Percentiles rank a stretch among this genome's conserved stretches.
phyloP scores from a whole-genome alignment of 495 filamentous ascomycete genomes.

The Letharia columbiana region DNA sequence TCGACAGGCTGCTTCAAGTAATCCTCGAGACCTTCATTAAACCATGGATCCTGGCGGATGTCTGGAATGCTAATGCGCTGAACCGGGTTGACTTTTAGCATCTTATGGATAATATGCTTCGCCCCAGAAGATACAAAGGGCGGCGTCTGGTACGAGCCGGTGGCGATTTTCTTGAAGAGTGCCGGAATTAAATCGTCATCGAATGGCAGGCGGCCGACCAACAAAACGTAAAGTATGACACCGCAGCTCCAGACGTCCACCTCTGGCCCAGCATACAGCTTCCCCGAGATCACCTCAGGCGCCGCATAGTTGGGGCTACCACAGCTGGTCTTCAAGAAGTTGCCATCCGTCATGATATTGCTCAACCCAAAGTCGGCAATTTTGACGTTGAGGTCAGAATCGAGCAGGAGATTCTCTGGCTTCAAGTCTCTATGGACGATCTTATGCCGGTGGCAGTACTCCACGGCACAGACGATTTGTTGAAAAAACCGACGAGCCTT shows the following conservation, averaged over 20 bases:
- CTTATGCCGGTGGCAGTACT: slow-evolving; percentile 98
- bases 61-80: slow-evolving; percentile 88
- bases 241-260: slow-evolving; percentile 99
- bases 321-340: slow-evolving; percentile 97
- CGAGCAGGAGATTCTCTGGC: slow-evolving; percentile 91
- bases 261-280: slow-evolving; percentile 94
- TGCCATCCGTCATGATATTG: slow-evolving; percentile 99
- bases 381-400: slow-evolving; percentile 92
- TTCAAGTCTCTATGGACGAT: slow-evolving; percentile 97
- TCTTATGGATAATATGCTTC: slow-evolving; percentile 74
- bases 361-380: slow-evolving; percentile 97
- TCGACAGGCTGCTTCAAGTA: slow-evolving; percentile 88
- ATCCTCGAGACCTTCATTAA: slow-evolving; percentile 69
- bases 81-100: slow-evolving; percentile 91
- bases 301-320: slow-evolving; percentile 97
- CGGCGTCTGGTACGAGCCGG: slow-evolving; percentile 82
- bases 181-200: slow-evolving; percentile 94
- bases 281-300: slow-evolving; percentile 94
- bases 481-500: slow-evolving; percentile 95
- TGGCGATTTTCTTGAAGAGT: slow-evolving; percentile 80
- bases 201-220: slow-evolving; percentile 87
- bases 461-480: slow-evolving; percentile 97
- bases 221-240: slow-evolving; percentile 91
- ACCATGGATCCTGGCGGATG: slow-evolving; percentile 93
- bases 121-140: slow-evolving; percentile 80